Percentiles rank a stretch among this genome's conserved stretches.
Evolutionary conservation across 345 rosid genomes (phyloP).

Genomic region (Erucastrum elatum): DNA sequence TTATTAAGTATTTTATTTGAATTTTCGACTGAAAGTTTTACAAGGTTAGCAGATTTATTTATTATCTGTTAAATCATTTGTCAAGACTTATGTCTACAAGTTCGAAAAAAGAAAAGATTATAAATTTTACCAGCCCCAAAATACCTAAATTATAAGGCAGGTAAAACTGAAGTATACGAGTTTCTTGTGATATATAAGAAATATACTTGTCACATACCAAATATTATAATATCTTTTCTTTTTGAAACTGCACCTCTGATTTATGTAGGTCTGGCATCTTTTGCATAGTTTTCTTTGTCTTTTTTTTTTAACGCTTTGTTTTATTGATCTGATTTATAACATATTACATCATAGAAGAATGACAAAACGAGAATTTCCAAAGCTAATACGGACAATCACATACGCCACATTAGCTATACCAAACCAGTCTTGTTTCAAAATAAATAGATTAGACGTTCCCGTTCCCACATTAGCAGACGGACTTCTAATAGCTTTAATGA

Average conservation of each 20-base stretch:
- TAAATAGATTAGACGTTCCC: background rate
- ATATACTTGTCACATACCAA: too few species aligned
- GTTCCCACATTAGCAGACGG: background rate
- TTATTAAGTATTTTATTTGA: background rate
- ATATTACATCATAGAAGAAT: background rate
- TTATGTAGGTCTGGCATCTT: background rate
- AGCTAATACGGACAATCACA: too few species aligned
- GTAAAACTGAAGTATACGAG: too few species aligned
- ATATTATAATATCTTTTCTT: too few species aligned
- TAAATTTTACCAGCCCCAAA: too few species aligned
- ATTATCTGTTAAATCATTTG: background rate
- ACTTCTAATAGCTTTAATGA: constrained; percentile 15
- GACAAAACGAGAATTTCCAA: too few species aligned
- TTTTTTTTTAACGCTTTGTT: too few species aligned
- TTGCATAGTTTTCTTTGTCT: background rate
- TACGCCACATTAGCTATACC: too few species aligned
- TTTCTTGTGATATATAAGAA: too few species aligned
- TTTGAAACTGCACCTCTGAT: background rate
- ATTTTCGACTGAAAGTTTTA: background rate
- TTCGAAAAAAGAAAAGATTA: too few species aligned
- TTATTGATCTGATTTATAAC: background rate
- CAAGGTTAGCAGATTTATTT: background rate
- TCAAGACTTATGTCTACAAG: background rate
- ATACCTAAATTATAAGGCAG: too few species aligned
- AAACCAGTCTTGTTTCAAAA: background rate